Conservation (phyloP, 164 flowering plant genomes). For the Tetrastigma voinierianum region DNA sequence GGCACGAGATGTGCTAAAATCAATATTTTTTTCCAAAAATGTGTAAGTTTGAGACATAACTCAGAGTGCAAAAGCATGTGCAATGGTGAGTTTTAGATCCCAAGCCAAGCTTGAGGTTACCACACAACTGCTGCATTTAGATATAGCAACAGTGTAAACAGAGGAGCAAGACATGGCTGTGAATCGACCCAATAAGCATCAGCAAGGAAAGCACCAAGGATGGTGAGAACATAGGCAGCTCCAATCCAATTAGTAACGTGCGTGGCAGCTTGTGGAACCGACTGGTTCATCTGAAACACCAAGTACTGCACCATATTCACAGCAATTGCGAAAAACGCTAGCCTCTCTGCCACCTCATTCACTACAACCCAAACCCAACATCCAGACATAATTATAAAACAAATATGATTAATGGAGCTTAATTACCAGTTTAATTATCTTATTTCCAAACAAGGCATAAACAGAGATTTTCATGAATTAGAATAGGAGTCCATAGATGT, state of each 20-base stretch:
- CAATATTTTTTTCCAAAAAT: no score
- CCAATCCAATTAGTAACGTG: conserved; percentile 65
- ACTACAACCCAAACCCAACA: conserved; percentile 36
- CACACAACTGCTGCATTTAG: no score
- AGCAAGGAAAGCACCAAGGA: conserved; percentile 73
- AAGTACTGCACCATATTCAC: conserved; percentile 66
- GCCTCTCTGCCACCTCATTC: conserved; percentile 76
- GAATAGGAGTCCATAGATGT: conserved; percentile 51
- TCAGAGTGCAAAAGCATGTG: neutral
- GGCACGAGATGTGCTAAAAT: no score
- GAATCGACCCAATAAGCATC: conserved; percentile 76
- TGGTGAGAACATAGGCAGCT: conserved; percentile 57
- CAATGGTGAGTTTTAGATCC: no score
- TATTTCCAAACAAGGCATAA: neutral
- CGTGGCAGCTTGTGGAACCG: conserved; percentile 56
- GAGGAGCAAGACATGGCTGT: conserved; percentile 61
- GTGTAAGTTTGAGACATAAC: no score
- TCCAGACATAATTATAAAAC: neutral
- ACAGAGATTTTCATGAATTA: neutral
- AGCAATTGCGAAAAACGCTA: conserved; percentile 58
- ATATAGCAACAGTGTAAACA: conserved; percentile 55
- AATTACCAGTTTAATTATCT: no score
- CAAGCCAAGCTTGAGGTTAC: no score
- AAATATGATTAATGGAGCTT: no score
- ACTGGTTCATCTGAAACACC: conserved; percentile 47